These are phyloP conservation scores for Suillus americanus DNA, from an alignment of 768 basidiomycete species.

Conservation along the genomic window DNA sequence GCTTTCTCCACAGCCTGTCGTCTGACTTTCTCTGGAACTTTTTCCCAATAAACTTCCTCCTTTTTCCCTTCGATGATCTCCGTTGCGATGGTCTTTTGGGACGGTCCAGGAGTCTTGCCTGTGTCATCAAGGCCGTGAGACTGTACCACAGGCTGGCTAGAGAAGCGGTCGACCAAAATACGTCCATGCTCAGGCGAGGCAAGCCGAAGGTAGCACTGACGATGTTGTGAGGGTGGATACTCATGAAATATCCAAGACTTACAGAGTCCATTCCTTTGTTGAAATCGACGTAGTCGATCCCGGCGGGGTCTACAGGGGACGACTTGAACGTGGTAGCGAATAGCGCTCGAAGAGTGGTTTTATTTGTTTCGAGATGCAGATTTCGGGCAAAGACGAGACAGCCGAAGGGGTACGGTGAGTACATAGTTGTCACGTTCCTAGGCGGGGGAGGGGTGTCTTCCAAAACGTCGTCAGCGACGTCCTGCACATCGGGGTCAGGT, in stretches of 20 bases:
- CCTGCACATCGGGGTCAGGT: neutral
- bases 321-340: slow-evolving; percentile 45
- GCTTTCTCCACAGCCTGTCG: slow-evolving; percentile 58
- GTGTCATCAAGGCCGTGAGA: slow-evolving; percentile 52
- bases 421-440: slow-evolving; percentile 11
- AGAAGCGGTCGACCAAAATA: slow-evolving; percentile 47
- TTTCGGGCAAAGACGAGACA: slow-evolving; percentile 74
- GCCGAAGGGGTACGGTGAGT: slow-evolving; percentile 54
- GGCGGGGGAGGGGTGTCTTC: neutral
- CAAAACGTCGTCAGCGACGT: neutral
- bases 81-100: slow-evolving; percentile 35
- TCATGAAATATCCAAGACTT: slow-evolving; percentile 18
- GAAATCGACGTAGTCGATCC: slow-evolving; percentile 79
- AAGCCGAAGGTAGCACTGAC: slow-evolving; percentile 76
- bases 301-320: slow-evolving; percentile 21
- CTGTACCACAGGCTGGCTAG: slow-evolving; percentile 38
- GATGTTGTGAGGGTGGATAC: neutral
- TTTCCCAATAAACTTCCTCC: slow-evolving; percentile 78
- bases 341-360: slow-evolving; percentile 68
- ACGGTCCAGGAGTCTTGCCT: slow-evolving; percentile 31
- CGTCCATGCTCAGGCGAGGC: slow-evolving; percentile 48
- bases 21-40: slow-evolving; percentile 72
- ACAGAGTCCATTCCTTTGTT: slow-evolving; percentile 76
- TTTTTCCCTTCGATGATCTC: slow-evolving; percentile 63
- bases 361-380: slow-evolving; percentile 75